Evolutionary conservation across 768 basidiomycete genomes (phyloP), one percentile per base, ranked within the genome.

Genomic region (Leucosporidium creatinivorum): DNA sequence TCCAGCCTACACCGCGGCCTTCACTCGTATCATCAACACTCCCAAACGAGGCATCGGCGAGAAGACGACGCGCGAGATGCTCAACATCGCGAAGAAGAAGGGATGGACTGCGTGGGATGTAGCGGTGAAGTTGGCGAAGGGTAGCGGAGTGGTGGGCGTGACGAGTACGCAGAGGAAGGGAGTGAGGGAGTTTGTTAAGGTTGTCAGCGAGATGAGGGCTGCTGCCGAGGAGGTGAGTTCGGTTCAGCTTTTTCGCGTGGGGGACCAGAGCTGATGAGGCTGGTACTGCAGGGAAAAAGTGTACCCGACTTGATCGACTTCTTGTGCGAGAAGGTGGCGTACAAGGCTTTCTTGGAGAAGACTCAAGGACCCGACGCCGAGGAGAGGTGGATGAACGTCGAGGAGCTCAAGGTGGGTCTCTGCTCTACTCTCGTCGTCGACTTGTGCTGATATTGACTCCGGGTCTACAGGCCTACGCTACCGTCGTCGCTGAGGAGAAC

Each of bases 371-470:
- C 81, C n/a, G 90, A 92, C 66, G 86, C 83, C 80, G 86, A 88
- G 50, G 83, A 82, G 49, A 80, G 89, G 49, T 88, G 87, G 89
- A 88, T 91, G 78, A 94, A 94, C 76, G 85, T 93, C 1, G 82
- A 87, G 72, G 91, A 93, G 78, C 80, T 94, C 70, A 85, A 70
- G 68, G 39, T 44, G 39, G 15, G 39, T n/a, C n/a, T n/a, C n/a
- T n/a, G n/a, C n/a, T n/a, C n/a, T n/a, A n/a, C 33, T 36, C 33
- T 12, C 33, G 5, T 36, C 5, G 5, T 12, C 6, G 12, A 5
- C 12, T 36, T 12, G 5, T 36, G 33, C 33, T 36, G 33, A 36
- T 12, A 5, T 36, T 36, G 5, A 36, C 33, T 36, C 12, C 39
- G 8, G 15, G 8, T 44, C 3, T 13, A 17, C 39, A 44, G 39